Base-by-base conservation (phyloP, 2,329 filamentous ascomycete genomes). In the Raffaelea arxii region DNA sequence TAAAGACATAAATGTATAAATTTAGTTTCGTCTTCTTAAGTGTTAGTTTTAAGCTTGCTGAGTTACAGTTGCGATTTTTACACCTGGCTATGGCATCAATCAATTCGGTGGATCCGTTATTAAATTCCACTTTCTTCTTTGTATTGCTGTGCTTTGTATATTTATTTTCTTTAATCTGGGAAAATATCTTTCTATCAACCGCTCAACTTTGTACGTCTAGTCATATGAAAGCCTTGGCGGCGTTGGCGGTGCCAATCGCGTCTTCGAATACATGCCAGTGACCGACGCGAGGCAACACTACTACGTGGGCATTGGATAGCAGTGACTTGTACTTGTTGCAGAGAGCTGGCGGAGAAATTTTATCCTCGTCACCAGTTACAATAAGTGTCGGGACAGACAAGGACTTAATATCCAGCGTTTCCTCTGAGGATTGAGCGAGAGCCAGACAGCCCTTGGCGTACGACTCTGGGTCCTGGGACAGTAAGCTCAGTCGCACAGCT, bases 241-340 rank as follows among this genome's bases (percentile, higher is more conserved):
- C 38, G 14, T 41, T 9, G 5, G 38, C 18, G 6, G 25, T 23
- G 5, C 38, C 38, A 11, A 14, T 25, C 9, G 21, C 11, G 40
- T 42, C 25, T n/a, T 42, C 40, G 9, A 7, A 42, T 5, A 42
- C 40, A 18, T 27, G 40, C 40, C 40, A 42, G 25, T 42, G 40
- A 3, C 24, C 40, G 4, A 30, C 25, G n/a, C 24, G 11, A 14
- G 24, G 24, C 4, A 42, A 25, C 4, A 42, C 40, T n/a, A 42
- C 40, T 4, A 19, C 16, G 7, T 10, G 21, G 6, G 24, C 23
- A 16, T 12, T 23, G 9, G 32, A 6, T 18, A 36, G 32, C 32
- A 12, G 32, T 6, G 6, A 7, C 32, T 16, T 6, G 25, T 42
- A 42, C 14, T 6, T 6, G 24, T 42, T n/a, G 40, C 23, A 27